Percentiles rank a stretch among this genome's conserved stretches.
These are phyloP conservation scores for Inonotus obliquus DNA, from an alignment of 1,284 basidiomycete genomes.

Conservation along the genomic window DNA sequence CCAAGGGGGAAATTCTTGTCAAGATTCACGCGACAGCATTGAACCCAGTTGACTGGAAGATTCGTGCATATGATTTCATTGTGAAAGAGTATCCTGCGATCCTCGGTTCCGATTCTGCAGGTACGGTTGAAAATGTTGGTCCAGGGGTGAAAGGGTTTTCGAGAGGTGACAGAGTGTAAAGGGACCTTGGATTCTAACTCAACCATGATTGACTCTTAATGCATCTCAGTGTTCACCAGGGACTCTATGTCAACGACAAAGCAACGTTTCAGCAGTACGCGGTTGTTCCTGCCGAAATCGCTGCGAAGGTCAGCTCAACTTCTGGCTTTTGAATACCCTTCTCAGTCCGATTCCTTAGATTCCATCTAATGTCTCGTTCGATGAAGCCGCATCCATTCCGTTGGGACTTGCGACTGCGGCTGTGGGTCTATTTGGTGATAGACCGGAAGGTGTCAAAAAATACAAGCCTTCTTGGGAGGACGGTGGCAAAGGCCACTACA, in stretches of 20 bases:
- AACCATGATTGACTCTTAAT: background rate
- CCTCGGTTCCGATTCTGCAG: constrained; percentile 56
- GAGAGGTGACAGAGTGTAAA: constrained; percentile 57
- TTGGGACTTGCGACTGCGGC: constrained; percentile 36
- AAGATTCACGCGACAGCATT: constrained; percentile 38
- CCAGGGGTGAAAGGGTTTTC: constrained; percentile 44
- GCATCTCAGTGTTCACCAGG: constrained; percentile 21
- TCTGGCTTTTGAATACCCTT: background rate
- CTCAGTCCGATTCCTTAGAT: constrained; percentile 22
- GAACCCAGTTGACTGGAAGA: constrained; percentile 38
- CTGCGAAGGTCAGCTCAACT: constrained; percentile 24
- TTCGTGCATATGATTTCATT: constrained; percentile 28
- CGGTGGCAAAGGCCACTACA: constrained; percentile 24
- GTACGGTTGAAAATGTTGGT: constrained; percentile 51
- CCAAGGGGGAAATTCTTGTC: constrained; percentile 37
- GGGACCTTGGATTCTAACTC: background rate
- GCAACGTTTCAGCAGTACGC: constrained; percentile 28
- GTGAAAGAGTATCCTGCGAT: constrained; percentile 37
- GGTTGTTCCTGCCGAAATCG: constrained; percentile 21
- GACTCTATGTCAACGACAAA: constrained; percentile 15
- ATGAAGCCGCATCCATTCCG: constrained; percentile 36
- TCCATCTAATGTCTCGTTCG: constrained; percentile 29
- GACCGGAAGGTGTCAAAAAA: background rate
- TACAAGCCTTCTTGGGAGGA: constrained; percentile 21
- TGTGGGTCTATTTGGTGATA: constrained; percentile 27